Conservation (phyloP, 257 asterid genomes). For the Thymus mandschuricus region DNA sequence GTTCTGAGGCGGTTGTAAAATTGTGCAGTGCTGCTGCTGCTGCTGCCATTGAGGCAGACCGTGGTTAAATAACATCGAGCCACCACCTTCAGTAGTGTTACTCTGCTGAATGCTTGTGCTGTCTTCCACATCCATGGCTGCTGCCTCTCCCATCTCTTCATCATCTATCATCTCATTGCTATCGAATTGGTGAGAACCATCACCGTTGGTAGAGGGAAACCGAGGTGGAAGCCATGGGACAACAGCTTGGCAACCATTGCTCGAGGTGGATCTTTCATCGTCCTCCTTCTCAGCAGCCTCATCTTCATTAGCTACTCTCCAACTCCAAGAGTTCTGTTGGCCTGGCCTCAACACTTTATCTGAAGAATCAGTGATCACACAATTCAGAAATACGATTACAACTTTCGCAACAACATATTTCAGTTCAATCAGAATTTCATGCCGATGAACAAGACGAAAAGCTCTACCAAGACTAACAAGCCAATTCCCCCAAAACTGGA, state of each 20-base stretch:
- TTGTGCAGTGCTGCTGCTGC: constrained; percentile 47
- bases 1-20: constrained; percentile 54
- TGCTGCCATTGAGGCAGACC: constrained; percentile 55
- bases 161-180: constrained; percentile 54
- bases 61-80: constrained; percentile 19
- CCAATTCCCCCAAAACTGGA: background rate
- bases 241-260: constrained; percentile 49
- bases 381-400: background rate
- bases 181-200: constrained; percentile 26
- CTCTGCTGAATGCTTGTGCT: constrained; percentile 1
- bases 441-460: background rate
- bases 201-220: constrained; percentile 25
- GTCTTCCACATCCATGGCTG: constrained; percentile 58
- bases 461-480: background rate
- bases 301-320: constrained; percentile 27
- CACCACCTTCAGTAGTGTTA: constrained; percentile 7
- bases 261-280: constrained; percentile 18
- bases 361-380: constrained; percentile 24
- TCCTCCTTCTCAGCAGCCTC: background rate
- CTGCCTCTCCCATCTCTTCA: constrained; percentile 49
- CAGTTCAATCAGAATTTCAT: background rate
- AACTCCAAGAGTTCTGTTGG: constrained; percentile 33
- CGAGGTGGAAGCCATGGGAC: constrained; percentile 61
- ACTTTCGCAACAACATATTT: background rate
- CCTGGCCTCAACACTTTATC: constrained; percentile 41